Evolutionary conservation across 371 early-diverging fungal genomes (phyloP).

Genomic region (Mucor lusitanicus): DNA sequence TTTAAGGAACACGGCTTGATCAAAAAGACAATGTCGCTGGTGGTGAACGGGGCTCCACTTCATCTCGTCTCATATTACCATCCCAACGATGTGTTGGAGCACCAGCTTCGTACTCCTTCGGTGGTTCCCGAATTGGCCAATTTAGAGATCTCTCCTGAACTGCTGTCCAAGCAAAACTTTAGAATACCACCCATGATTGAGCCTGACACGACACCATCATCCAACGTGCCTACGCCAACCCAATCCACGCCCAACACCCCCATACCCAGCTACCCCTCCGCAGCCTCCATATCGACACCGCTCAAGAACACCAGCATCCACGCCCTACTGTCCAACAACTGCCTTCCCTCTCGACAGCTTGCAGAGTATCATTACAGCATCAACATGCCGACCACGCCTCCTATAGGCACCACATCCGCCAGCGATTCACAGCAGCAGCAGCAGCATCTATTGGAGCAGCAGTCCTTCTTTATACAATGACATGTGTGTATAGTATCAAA

Average conservation of each 20-base stretch:
- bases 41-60: conserved; percentile 70
- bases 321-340: neutral
- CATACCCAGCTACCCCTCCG: neutral
- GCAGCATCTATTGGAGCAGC: neutral
- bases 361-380: neutral
- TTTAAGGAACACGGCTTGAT: conserved; percentile 82
- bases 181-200: conserved; percentile 43
- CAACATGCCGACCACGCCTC: neutral
- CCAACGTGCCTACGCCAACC: neutral
- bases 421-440: neutral
- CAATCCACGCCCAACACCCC: neutral
- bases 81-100: conserved; percentile 66
- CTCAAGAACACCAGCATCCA: neutral
- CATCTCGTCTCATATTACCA: conserved; percentile 87
- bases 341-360: neutral
- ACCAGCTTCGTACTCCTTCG: conserved; percentile 54
- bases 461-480: neutral
- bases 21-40: conserved; percentile 83
- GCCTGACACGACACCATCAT: neutral
- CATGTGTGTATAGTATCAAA: neutral
- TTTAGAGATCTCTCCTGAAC: conserved; percentile 54
- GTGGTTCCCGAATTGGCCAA: conserved; percentile 47
- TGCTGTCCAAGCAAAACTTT: conserved; percentile 60
- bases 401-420: neutral
- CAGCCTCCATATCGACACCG: neutral